Evolutionary conservation across 1,284 basidiomycete genomes (phyloP).

Genomic region (Ceratobasidium sp.): DNA sequence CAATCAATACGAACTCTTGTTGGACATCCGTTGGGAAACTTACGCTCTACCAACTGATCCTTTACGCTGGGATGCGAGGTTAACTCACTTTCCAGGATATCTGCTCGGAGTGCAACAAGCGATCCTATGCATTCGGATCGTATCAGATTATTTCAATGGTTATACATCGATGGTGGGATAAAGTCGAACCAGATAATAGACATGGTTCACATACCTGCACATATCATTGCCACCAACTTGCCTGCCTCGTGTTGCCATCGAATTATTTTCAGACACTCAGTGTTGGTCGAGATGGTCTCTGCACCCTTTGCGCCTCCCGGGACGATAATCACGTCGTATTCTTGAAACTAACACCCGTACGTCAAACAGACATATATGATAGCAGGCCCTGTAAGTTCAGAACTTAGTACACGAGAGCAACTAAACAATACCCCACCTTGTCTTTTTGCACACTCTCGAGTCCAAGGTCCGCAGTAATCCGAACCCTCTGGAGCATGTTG

Average conservation of each 20-base stretch:
- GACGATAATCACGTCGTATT: conserved; percentile 73
- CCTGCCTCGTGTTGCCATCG: conserved; percentile 62
- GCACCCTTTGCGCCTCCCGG: conserved; percentile 85
- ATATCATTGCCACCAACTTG: conserved; percentile 82
- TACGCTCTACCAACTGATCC: conserved; percentile 64
- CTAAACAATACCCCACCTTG: conserved; percentile 8
- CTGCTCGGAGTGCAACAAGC: conserved; percentile 69
- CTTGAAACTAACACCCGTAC: conserved; percentile 54
- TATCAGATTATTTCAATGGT: no score
- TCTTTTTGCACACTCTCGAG: conserved; percentile 50
- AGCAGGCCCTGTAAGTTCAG: background rate
- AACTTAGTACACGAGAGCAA: background rate
- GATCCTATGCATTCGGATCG: conserved; percentile 61
- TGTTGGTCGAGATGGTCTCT: conserved; percentile 68
- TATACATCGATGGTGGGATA: no score
- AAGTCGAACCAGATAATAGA: background rate
- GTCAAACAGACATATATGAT: conserved; percentile 8
- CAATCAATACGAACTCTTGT: background rate
- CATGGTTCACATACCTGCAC: conserved; percentile 62
- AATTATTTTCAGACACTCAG: conserved; percentile 69
- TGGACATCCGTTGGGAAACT: no score
- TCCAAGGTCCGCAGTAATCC: conserved; percentile 69
- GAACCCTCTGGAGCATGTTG: conserved; percentile 76
- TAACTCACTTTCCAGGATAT: conserved; percentile 62
- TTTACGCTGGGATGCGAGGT: conserved; percentile 85